Conservation (phyloP, 352 stramenopile genomes). For the Phytophthora cactorum region DNA sequence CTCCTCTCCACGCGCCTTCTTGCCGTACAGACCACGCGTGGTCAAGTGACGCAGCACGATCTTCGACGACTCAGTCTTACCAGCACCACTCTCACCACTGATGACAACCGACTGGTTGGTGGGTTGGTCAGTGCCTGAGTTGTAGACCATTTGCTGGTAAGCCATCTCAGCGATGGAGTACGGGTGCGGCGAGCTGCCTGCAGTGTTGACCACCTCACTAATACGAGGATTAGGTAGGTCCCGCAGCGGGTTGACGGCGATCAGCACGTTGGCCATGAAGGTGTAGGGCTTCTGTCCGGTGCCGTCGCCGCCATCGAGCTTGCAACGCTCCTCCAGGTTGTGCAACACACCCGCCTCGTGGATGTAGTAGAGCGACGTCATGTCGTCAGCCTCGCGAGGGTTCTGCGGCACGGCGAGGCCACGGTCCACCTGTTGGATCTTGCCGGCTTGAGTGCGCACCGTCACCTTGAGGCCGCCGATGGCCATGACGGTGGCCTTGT, state of each 20-base stretch:
- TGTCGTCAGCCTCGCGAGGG: constrained; percentile 89
- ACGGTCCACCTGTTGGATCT: constrained; percentile 88
- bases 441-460: constrained; percentile 81
- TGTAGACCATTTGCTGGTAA: constrained; percentile 93
- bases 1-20: constrained; percentile 77
- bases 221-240: constrained; percentile 80
- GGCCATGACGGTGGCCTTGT: constrained; percentile 82
- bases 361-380: constrained; percentile 96
- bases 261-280: constrained; percentile 94
- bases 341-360: constrained; percentile 95
- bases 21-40: constrained; percentile 86
- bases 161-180: constrained; percentile 91
- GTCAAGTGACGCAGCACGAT: constrained; percentile 91
- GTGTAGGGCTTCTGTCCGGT: constrained; percentile 87
- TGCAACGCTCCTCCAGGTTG: constrained; percentile 93
- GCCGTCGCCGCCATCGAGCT: constrained; percentile 79
- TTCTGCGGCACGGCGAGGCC: constrained; percentile 75
- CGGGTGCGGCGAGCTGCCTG: constrained; percentile 78
- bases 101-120: constrained; percentile 91
- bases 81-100: constrained; percentile 85
- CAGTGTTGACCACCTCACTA: constrained; percentile 79
- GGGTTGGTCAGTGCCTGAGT: constrained; percentile 81
- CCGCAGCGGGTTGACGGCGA: constrained; percentile 92
- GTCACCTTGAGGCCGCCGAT: constrained; percentile 89
- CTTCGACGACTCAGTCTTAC: constrained; percentile 92